These are phyloP conservation scores for Colletotrichum viniferum DNA, from an alignment of 2,329 filamentous ascomycete genomes.

Conservation along the genomic window DNA sequence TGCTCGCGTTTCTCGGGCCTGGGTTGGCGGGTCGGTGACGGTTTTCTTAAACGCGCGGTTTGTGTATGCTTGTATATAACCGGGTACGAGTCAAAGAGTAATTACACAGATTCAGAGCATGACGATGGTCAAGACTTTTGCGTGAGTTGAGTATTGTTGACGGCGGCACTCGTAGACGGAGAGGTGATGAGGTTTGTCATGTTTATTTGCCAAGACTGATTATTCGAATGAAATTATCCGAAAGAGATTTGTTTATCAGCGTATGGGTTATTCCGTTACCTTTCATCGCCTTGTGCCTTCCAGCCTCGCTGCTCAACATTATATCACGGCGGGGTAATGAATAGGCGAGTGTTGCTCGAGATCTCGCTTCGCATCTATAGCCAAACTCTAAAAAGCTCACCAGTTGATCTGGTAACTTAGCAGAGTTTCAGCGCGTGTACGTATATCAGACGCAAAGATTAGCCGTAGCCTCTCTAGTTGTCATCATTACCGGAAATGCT, in stretches of 20 bases:
- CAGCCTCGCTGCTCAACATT: background rate
- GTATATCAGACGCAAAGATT: background rate
- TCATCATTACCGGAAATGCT: background rate
- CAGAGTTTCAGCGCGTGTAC: background rate
- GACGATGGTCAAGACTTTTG: background rate
- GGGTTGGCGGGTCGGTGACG: background rate
- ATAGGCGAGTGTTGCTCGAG: background rate
- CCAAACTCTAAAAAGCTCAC: background rate
- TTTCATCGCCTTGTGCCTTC: background rate
- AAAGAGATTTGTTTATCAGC: background rate
- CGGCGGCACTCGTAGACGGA: background rate
- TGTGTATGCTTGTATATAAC: constrained; percentile 19
- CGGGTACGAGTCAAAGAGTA: constrained; percentile 8
- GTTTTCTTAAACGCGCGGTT: background rate
- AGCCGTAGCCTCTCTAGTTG: background rate
- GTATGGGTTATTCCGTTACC: background rate
- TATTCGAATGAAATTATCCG: accelerated
- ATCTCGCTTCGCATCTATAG: background rate
- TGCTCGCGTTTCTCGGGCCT: background rate
- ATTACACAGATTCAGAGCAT: constrained; percentile 13
- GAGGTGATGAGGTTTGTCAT: background rate
- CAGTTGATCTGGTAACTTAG: background rate
- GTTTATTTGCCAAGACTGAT: background rate
- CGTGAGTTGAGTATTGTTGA: background rate
- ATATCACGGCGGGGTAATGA: accelerated